Conservation (phyloP, 2,329 filamentous ascomycete genomes). For the Pestalotiopsis sp. region DNA sequence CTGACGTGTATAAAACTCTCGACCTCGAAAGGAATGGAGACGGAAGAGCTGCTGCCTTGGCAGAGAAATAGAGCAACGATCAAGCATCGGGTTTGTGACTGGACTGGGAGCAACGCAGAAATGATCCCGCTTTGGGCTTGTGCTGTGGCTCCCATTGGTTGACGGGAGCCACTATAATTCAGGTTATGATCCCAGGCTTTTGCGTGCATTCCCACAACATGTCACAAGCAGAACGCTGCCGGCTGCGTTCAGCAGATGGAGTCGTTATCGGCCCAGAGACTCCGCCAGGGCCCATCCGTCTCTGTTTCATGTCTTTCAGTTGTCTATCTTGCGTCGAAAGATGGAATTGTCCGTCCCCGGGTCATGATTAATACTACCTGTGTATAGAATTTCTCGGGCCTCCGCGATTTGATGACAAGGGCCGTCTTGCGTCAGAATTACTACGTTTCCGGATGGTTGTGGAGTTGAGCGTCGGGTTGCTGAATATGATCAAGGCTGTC, state of each 20-base stretch:
- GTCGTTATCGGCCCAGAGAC: too few species aligned
- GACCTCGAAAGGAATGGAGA: neutral
- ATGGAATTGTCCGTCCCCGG: too few species aligned
- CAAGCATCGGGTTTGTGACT: too few species aligned
- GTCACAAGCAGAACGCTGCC: too few species aligned
- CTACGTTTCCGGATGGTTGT: neutral
- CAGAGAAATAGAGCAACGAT: neutral
- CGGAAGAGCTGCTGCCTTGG: neutral
- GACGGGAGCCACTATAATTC: neutral
- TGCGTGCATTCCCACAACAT: neutral
- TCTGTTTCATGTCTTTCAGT: neutral
- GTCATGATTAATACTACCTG: neutral
- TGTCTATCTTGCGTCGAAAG: too few species aligned
- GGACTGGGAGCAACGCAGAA: too few species aligned
- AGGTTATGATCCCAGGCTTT: neutral
- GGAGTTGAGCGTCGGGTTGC: neutral
- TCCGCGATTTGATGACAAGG: neutral
- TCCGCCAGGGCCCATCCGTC: too few species aligned
- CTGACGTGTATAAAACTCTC: too few species aligned
- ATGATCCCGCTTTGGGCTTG: neutral
- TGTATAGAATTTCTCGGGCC: neutral
- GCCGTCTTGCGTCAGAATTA: neutral
- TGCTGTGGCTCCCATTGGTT: neutral
- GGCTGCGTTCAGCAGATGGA: neutral
- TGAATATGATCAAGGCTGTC: neutral